Evolutionary conservation across 805 yeast genomes (phyloP).

Genomic region (Yarrowia sp.): DNA sequence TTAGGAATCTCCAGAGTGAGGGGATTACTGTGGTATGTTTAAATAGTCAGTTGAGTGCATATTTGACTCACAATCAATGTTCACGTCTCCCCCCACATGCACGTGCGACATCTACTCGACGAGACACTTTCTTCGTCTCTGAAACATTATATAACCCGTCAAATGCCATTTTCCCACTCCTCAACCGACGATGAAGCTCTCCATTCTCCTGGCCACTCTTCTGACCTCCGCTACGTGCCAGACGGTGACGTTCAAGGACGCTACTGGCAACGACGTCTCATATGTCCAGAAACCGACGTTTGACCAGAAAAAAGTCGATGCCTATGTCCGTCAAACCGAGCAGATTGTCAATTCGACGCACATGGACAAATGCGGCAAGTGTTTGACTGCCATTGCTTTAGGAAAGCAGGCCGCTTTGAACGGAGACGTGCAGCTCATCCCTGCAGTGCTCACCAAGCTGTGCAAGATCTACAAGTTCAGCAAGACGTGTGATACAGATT

Average conservation of each 20-base stretch:
- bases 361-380: conserved; percentile 23
- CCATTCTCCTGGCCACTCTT: background rate
- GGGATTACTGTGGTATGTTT: background rate
- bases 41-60: too few species aligned
- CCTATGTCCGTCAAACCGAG: conserved; percentile 20
- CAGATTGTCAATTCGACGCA: conserved; percentile 32
- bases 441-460: conserved; percentile 2
- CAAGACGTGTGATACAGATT: conserved; percentile 10
- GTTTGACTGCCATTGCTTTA: conserved; percentile 15
- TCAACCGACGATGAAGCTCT: background rate
- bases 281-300: conserved; percentile 12
- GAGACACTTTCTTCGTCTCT: background rate
- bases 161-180: background rate
- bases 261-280: conserved; percentile 14
- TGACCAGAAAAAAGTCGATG: conserved; percentile 24
- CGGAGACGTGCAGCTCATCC: conserved; percentile 19
- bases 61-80: too few species aligned
- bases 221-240: background rate
- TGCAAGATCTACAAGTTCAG: conserved; percentile 23
- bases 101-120: conserved; percentile 29
- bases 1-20: background rate
- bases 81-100: background rate
- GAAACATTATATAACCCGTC: background rate
- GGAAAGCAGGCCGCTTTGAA: conserved; percentile 24
- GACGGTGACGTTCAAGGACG: conserved; percentile 21